A percentile compares a stretch with the other conserved stretches of the same genome.
phyloP scores from a whole-genome alignment of 306 rosid genomes.

The Chamaecrista fasciculata region DNA sequence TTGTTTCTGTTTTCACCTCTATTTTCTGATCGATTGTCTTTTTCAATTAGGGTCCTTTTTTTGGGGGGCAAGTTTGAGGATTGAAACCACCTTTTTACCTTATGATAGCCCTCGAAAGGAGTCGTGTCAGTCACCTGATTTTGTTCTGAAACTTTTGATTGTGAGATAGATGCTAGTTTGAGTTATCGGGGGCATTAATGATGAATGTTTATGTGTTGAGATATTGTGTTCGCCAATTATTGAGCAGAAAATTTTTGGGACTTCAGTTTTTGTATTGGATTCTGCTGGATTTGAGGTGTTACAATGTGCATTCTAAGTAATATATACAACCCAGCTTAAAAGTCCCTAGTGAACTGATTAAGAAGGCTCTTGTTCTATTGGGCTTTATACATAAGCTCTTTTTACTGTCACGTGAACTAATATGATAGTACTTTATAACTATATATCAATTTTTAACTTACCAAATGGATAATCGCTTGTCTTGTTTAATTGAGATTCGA shows the following conservation, averaged over 20 bases:
- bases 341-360: not conserved
- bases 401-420: not conserved
- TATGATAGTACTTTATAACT: not conserved
- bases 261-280: not conserved
- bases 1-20: not conserved
- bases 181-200: not conserved
- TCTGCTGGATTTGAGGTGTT: not conserved
- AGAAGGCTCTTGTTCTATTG: not conserved
- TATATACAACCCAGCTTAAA: not conserved
- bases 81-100: too few relatives aligned
- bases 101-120: not conserved
- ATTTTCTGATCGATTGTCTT: not conserved
- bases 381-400: not conserved
- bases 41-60: too few relatives aligned
- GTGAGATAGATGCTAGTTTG: not conserved
- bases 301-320: constrained; percentile 13
- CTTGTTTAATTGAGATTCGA: not conserved
- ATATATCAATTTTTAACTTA: not conserved
- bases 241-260: not conserved
- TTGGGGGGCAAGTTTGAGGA: not conserved
- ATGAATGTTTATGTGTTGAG: not conserved
- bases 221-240: not conserved
- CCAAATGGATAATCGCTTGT: not conserved
- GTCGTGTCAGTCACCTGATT: not conserved
- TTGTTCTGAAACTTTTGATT: not conserved